phyloP scores from a whole-genome alignment of 2,329 filamentous ascomycete species.

The Verticillium nubilum region DNA sequence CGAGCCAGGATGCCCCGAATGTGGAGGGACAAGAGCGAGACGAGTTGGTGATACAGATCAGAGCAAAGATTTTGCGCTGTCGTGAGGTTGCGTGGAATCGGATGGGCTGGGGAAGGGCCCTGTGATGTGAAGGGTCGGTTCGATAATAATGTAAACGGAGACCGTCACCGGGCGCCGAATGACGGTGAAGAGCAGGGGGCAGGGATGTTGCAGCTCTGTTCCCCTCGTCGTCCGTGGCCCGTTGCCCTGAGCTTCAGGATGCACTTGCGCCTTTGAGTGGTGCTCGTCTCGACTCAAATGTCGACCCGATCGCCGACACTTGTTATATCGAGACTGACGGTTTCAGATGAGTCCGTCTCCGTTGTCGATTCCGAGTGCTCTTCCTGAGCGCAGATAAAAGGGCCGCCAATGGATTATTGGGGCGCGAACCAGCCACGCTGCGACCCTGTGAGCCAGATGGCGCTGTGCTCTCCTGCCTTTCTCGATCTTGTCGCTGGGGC shows the following conservation, averaged over 20 bases:
- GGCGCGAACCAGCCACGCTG: background rate
- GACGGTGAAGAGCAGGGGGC: conserved; percentile 1
- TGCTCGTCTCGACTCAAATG: background rate
- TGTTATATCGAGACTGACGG: background rate
- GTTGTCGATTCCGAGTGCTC: background rate
- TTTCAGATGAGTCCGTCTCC: background rate
- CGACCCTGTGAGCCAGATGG: background rate
- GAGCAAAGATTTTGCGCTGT: background rate
- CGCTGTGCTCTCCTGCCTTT: background rate
- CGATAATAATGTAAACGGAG: background rate
- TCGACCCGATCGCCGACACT: background rate
- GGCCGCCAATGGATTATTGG: background rate
- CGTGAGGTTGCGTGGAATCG: background rate
- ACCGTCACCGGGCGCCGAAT: background rate
- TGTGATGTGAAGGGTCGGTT: background rate
- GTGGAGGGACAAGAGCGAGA: background rate
- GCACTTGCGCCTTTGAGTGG: background rate
- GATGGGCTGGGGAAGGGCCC: background rate
- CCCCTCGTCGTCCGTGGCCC: background rate
- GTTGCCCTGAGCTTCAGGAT: background rate
- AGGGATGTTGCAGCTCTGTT: background rate
- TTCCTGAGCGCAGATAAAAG: background rate
- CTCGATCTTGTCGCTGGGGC: background rate
- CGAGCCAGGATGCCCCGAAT: background rate
- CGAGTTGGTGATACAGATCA: background rate